phyloP scores from a whole-genome alignment of 345 rosid species.

The Tarenaya hassleriana region DNA sequence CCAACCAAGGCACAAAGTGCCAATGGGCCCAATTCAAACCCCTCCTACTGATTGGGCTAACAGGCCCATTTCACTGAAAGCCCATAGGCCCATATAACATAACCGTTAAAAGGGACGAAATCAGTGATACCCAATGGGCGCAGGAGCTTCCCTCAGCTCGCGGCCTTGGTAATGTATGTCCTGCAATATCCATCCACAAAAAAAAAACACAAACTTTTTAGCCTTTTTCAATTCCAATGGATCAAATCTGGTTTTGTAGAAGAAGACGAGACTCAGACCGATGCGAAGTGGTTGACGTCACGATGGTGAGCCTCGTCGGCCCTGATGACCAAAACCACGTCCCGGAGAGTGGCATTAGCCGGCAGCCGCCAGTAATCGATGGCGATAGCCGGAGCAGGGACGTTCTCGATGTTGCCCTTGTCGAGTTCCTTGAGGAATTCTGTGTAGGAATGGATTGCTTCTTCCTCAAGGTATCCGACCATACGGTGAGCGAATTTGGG shows the following conservation, averaged over 20 bases:
- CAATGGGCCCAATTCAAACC: too few species aligned
- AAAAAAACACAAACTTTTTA: too few species aligned
- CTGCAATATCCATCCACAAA: slow-evolving; percentile 24
- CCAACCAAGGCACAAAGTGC: too few species aligned
- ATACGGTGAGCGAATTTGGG: slow-evolving; percentile 77
- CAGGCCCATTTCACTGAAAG: too few species aligned
- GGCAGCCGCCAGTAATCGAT: slow-evolving; percentile 75
- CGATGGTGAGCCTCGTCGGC: slow-evolving; percentile 87
- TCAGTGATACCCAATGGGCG: slow-evolving; percentile 65
- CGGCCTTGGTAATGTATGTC: slow-evolving; percentile 67
- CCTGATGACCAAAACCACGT: slow-evolving; percentile 59
- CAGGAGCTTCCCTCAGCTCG: slow-evolving; percentile 58
- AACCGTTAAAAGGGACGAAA: too few species aligned
- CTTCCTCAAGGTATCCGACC: slow-evolving; percentile 82
- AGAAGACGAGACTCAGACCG: slow-evolving; percentile 31
- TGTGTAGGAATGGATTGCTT: slow-evolving; percentile 74
- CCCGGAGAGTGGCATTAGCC: slow-evolving; percentile 48
- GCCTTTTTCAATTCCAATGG: too few species aligned
- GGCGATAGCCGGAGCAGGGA: slow-evolving; percentile 77
- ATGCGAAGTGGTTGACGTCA: slow-evolving; percentile 80
- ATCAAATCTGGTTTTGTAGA: too few species aligned
- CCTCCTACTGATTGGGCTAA: too few species aligned
- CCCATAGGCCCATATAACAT: too few species aligned
- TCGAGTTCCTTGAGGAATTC: slow-evolving; percentile 80
- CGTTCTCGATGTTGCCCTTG: slow-evolving; percentile 64